A percentile compares a stretch with the other conserved stretches of the same genome.
Conservation (phyloP, 371 early-diverging fungal species). For the Fennellomyces sp. region DNA sequence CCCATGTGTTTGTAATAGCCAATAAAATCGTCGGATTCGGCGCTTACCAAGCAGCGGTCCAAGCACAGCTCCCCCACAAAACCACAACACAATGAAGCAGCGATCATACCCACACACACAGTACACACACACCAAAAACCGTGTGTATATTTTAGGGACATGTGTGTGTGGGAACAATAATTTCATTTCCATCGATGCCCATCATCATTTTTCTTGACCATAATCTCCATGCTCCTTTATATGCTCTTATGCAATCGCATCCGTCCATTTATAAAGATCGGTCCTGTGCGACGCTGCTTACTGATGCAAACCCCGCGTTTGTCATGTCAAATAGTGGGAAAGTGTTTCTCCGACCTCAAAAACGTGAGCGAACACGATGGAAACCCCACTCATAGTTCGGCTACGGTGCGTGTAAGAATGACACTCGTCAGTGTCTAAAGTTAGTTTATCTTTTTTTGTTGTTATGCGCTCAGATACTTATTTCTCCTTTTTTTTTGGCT, state of each 20-base stretch:
- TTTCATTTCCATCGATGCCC: neutral
- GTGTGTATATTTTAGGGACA: neutral
- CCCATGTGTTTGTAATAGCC: neutral
- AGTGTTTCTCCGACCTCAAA: neutral
- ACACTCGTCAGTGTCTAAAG: no score
- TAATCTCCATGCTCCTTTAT: neutral
- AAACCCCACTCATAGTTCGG: no score
- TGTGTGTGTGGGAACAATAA: neutral
- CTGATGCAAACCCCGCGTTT: constrained; percentile 3
- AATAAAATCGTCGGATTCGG: neutral
- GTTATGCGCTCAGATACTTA: no score
- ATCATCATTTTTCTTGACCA: neutral
- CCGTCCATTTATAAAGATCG: neutral
- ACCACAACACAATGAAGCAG: no score
- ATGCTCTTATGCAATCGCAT: neutral
- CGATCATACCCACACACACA: neutral
- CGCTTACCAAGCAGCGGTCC: constrained; percentile 4
- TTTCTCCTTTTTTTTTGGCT: no score
- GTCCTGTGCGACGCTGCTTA: constrained; percentile 4
- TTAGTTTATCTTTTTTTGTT: no score
- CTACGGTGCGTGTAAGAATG: no score
- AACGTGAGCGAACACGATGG: no score
- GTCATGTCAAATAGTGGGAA: constrained; percentile 1
- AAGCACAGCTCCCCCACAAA: neutral
- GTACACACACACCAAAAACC: neutral